Conservation (phyloP, 768 basidiomycete species). For the Mycena indigotica region DNA sequence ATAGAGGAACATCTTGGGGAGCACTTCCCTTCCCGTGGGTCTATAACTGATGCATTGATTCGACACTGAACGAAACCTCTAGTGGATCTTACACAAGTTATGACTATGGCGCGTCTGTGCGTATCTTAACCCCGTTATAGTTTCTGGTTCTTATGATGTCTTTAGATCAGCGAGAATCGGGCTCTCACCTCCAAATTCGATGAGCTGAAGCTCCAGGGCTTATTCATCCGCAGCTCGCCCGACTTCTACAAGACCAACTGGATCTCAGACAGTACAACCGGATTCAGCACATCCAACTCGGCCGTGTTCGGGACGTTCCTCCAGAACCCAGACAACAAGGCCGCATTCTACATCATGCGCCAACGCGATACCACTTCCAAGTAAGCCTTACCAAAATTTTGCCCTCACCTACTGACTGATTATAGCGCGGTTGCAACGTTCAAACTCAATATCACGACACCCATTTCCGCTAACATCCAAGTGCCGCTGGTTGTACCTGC, state of each 20-base stretch:
- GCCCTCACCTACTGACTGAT: not conserved
- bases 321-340: constrained; percentile 63
- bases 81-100: constrained; percentile 38
- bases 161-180: constrained; percentile 66
- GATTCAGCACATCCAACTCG: constrained; percentile 42
- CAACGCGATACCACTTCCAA: constrained; percentile 68
- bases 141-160: not conserved
- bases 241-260: constrained; percentile 81
- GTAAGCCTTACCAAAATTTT: constrained; percentile 41
- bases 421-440: constrained; percentile 52
- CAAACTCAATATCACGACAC: constrained; percentile 62
- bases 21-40: constrained; percentile 78
- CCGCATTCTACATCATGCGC: constrained; percentile 71
- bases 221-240: constrained; percentile 78
- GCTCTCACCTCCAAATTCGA: constrained; percentile 67
- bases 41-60: not conserved
- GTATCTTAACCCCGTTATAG: constrained; percentile 1
- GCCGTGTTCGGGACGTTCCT: constrained; percentile 63
- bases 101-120: constrained; percentile 73
- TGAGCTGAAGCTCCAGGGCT: constrained; percentile 75
- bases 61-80: not conserved
- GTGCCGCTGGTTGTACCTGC: constrained; percentile 56
- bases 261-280: constrained; percentile 62
- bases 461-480: constrained; percentile 44
- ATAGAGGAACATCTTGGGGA: constrained; percentile 85